These are phyloP conservation scores for Candida vaughaniae DNA, from an alignment of 805 yeast species.

Conservation along the genomic window DNA sequence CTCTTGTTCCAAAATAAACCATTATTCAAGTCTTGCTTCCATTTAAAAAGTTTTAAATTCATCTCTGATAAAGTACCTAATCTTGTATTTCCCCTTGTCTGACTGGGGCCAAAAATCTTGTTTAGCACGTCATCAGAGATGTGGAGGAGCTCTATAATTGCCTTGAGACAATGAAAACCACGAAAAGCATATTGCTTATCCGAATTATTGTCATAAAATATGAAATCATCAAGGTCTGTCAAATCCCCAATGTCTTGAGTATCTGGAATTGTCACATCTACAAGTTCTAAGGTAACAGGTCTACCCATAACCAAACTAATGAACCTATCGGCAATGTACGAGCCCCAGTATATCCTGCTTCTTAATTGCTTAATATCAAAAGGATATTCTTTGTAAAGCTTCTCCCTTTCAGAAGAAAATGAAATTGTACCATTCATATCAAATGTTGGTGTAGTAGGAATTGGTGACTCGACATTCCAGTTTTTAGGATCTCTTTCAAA, in stretches of 20 bases:
- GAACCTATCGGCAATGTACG: conserved; percentile 13
- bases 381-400: conserved; percentile 7
- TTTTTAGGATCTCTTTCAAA: conserved; percentile 16
- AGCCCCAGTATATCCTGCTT: conserved; percentile 15
- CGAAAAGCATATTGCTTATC: conserved; percentile 8
- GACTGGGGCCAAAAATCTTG: conserved; percentile 7
- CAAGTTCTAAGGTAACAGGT: conserved; percentile 9
- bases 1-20: conserved; percentile 12
- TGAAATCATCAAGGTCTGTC: conserved; percentile 12
- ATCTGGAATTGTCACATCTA: conserved; percentile 12
- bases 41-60: conserved; percentile 8
- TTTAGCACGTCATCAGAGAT: conserved; percentile 10
- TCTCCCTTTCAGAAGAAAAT: neutral
- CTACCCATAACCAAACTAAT: conserved; percentile 13
- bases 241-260: conserved; percentile 13
- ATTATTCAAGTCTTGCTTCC: conserved; percentile 8
- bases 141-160: conserved; percentile 7
- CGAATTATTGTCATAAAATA: conserved; percentile 9
- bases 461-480: conserved; percentile 8
- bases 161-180: conserved; percentile 10
- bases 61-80: conserved; percentile 4
- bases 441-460: neutral
- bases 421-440: no score
- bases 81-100: conserved; percentile 2
- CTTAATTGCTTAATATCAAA: conserved; percentile 9